Evolutionary conservation across 345 rosid species (phyloP).

Genomic region (Heritiera fomes): DNA sequence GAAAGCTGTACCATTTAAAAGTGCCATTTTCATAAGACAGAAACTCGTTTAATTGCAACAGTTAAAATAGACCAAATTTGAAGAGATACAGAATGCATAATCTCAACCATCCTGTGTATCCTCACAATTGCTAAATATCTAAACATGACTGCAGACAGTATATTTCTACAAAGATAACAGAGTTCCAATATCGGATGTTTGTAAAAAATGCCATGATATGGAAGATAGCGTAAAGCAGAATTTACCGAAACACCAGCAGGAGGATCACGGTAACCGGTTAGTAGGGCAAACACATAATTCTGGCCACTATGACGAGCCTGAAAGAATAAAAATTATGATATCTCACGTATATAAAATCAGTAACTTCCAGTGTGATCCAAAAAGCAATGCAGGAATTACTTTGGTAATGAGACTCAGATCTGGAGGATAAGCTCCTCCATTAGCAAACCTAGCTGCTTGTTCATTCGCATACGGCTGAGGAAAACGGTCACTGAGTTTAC

Average conservation of each 20-base stretch:
- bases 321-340: conserved; percentile 24
- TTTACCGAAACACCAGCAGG: conserved; percentile 93
- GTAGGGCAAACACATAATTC: conserved; percentile 92
- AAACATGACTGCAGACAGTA: neutral
- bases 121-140: neutral
- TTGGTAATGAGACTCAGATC: conserved; percentile 98
- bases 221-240: conserved; percentile 17
- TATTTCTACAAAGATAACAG: neutral
- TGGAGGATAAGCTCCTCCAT: conserved; percentile 99
- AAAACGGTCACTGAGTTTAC: conserved; percentile 95
- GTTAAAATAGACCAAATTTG: neutral
- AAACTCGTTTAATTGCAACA: neutral
- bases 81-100: neutral
- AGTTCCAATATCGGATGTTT: neutral
- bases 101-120: neutral
- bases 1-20: neutral
- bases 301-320: conserved; percentile 99
- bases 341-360: neutral
- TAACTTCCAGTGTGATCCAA: conserved; percentile 18
- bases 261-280: conserved; percentile 98
- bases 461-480: conserved; percentile 94
- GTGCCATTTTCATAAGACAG: neutral
- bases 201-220: neutral
- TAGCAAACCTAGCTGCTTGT: conserved; percentile 97
- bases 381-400: conserved; percentile 44